A percentile compares a stretch with the other conserved stretches of the same genome.
Conservation (phyloP, 345 rosid species). For the Leavenworthia alabamica region DNA sequence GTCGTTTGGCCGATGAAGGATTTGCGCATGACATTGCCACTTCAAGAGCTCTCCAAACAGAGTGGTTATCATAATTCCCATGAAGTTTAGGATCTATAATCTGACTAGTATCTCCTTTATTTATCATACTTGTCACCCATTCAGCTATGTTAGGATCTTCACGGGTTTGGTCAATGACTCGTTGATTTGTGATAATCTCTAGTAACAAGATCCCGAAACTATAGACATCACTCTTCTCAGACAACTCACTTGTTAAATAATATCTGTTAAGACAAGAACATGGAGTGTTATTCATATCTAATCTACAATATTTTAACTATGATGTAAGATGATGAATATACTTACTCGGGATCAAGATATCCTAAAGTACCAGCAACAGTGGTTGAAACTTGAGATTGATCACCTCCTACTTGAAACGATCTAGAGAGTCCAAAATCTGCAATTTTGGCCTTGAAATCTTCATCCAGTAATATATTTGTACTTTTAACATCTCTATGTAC, state of each 20-base stretch:
- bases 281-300: not conserved
- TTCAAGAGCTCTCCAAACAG: constrained; percentile 38
- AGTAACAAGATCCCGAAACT: constrained; percentile 43
- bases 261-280: constrained; percentile 8
- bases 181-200: constrained; percentile 41
- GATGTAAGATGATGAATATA: not conserved
- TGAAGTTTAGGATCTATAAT: constrained; percentile 39
- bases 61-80: constrained; percentile 23
- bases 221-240: constrained; percentile 45
- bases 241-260: constrained; percentile 24
- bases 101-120: constrained; percentile 27
- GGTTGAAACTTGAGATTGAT: constrained; percentile 15
- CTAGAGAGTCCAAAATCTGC: constrained; percentile 26
- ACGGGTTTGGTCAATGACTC: constrained; percentile 24
- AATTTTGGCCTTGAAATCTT: constrained; percentile 40
- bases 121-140: constrained; percentile 29
- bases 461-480: constrained; percentile 29
- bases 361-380: constrained; percentile 26
- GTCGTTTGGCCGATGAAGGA: constrained; percentile 24
- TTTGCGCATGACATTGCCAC: constrained; percentile 41
- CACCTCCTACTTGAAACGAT: constrained; percentile 10
- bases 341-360: constrained; percentile 29
- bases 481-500: constrained; percentile 25
- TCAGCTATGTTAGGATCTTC: constrained; percentile 22
- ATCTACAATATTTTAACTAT: not conserved